Percentiles rank a stretch among this genome's conserved stretches.
Conservation (phyloP, 352 stramenopile species). For the Phytophthora kernoviae region DNA sequence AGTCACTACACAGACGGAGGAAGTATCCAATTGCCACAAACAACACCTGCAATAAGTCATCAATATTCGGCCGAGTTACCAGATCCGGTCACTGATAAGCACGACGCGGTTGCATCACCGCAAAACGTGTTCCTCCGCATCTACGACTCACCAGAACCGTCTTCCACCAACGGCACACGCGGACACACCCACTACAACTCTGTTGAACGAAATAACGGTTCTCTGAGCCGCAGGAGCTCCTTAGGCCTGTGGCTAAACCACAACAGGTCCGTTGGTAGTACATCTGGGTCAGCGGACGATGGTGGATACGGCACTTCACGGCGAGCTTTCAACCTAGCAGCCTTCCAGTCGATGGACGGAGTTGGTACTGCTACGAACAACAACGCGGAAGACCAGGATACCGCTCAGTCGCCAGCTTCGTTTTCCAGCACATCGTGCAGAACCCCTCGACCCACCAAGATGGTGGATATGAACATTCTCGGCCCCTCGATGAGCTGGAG, state of each 20-base stretch:
- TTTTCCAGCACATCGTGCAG: slow-evolving; percentile 32
- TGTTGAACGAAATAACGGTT: slow-evolving; percentile 18
- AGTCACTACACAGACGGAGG: slow-evolving; percentile 63
- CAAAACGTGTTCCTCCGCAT: slow-evolving; percentile 68
- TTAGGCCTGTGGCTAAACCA: slow-evolving; percentile 13
- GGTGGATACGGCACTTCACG: slow-evolving; percentile 33
- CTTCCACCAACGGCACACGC: slow-evolving; percentile 14
- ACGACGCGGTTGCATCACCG: slow-evolving; percentile 34
- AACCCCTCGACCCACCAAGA: slow-evolving; percentile 24
- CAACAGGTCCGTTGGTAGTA: slow-evolving; percentile 26
- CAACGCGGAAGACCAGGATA: slow-evolving; percentile 13
- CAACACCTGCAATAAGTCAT: slow-evolving; percentile 19
- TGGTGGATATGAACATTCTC: slow-evolving; percentile 22
- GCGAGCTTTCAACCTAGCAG: slow-evolving; percentile 57
- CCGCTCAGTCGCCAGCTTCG: slow-evolving; percentile 26
- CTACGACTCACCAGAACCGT: slow-evolving; percentile 67
- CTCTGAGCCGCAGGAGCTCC: slow-evolving; percentile 17
- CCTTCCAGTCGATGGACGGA: slow-evolving; percentile 44
- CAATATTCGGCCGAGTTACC: not conserved
- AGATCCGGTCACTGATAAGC: slow-evolving; percentile 3
- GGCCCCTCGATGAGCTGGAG: slow-evolving; percentile 42
- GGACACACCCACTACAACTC: slow-evolving; percentile 18
- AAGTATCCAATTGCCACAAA: slow-evolving; percentile 11
- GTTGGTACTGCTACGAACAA: slow-evolving; percentile 8
- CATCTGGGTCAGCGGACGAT: slow-evolving; percentile 28